Conservation (phyloP, 768 basidiomycete genomes). For the Tephrocybe sp. region DNA sequence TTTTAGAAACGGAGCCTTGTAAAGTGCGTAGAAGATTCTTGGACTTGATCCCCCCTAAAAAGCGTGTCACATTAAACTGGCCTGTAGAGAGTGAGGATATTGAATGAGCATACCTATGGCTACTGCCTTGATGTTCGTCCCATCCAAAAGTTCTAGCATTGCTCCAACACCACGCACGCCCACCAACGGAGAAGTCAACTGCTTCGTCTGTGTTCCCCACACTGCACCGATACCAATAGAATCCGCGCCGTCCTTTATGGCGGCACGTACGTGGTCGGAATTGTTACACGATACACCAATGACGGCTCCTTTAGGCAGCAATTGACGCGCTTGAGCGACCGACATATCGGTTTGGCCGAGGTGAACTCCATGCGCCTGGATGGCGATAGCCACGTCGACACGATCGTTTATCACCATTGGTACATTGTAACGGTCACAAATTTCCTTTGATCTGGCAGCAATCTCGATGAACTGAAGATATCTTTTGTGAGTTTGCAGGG, state of each 20-base stretch:
- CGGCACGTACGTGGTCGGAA: constrained; percentile 57
- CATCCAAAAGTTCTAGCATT: constrained; percentile 63
- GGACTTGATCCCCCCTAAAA: constrained; percentile 80
- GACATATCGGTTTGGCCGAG: constrained; percentile 89
- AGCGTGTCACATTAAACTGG: background rate
- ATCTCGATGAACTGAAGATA: constrained; percentile 67
- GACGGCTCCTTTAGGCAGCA: constrained; percentile 68
- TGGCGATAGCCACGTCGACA: constrained; percentile 80
- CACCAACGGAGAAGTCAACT: constrained; percentile 57
- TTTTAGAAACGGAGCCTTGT: constrained; percentile 62
- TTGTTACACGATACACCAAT: constrained; percentile 83
- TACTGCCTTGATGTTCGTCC: constrained; percentile 66
- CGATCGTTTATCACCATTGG: constrained; percentile 88
- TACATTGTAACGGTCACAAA: constrained; percentile 75
- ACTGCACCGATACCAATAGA: constrained; percentile 89
- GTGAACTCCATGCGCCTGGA: constrained; percentile 78
- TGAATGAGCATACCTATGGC: constrained; percentile 66
- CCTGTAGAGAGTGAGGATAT: background rate
- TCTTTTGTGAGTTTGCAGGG: background rate
- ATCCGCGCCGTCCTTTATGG: constrained; percentile 66
- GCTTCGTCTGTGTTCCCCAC: constrained; percentile 79
- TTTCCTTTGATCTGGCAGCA: constrained; percentile 60
- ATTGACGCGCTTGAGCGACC: constrained; percentile 54
- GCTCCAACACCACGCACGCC: constrained; percentile 73
- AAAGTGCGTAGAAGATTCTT: constrained; percentile 74